Conservation (phyloP, 2,329 filamentous ascomycete genomes). For the Aureobasidium sp. region DNA sequence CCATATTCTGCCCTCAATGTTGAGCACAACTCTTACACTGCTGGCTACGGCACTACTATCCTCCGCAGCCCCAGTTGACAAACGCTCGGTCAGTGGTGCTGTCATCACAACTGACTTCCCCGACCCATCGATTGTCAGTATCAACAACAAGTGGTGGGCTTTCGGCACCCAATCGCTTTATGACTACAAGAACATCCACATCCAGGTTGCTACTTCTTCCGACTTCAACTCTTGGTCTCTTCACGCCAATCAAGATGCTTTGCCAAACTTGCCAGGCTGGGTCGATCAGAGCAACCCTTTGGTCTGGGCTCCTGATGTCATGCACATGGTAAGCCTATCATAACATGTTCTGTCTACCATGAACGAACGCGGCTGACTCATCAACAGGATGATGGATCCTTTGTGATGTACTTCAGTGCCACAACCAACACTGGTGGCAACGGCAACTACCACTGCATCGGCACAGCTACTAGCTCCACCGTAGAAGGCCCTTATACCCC, state of each 20-base stretch:
- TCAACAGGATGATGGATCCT: constrained; percentile 22
- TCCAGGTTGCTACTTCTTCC: constrained; percentile 31
- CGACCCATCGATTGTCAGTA: constrained; percentile 30
- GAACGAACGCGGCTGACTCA: background rate
- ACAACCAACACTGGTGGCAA: constrained; percentile 21
- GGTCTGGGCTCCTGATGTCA: constrained; percentile 33
- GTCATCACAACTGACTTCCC: constrained; percentile 19
- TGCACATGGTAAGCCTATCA: constrained; percentile 18
- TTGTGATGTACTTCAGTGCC: constrained; percentile 26
- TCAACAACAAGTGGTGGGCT: constrained; percentile 33
- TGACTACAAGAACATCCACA: constrained; percentile 23
- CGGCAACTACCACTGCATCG: constrained; percentile 25
- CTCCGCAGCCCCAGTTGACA: constrained; percentile 5
- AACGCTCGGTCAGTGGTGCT: constrained; percentile 9
- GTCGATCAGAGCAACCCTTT: constrained; percentile 21
- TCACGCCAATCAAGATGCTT: constrained; percentile 25
- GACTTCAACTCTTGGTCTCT: constrained; percentile 30
- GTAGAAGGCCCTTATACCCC: constrained; percentile 25
- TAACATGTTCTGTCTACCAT: background rate
- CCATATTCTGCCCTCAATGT: background rate
- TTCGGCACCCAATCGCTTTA: constrained; percentile 27
- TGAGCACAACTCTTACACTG: constrained; percentile 7
- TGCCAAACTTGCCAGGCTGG: constrained; percentile 28
- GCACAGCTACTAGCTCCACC: constrained; percentile 21
- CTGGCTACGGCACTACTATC: constrained; percentile 9